These are phyloP conservation scores for Panaeolus cyanescens DNA, from an alignment of 768 basidiomycete species.

Conservation along the genomic window DNA sequence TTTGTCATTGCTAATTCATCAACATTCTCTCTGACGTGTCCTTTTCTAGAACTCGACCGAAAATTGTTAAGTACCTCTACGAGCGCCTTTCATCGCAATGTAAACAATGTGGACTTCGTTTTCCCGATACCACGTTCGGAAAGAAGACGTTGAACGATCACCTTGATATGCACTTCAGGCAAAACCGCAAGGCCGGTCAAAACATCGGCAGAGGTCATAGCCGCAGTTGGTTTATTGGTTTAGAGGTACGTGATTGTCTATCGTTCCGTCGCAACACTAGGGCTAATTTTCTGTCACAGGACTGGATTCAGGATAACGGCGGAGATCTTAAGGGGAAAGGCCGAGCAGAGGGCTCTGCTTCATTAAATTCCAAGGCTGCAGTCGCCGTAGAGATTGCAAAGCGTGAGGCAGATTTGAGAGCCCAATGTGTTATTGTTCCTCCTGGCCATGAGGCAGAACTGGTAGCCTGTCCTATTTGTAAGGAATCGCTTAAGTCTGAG, in stretches of 20 bases:
- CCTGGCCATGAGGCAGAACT: conserved; percentile 83
- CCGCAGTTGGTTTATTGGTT: conserved; percentile 84
- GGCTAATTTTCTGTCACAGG: conserved; percentile 47
- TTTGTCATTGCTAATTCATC: conserved; percentile 6
- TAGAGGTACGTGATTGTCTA: conserved; percentile 61
- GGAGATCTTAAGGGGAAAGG: conserved; percentile 70
- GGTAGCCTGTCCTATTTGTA: conserved; percentile 94
- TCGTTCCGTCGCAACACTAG: neutral
- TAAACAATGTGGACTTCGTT: conserved; percentile 92
- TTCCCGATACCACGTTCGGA: conserved; percentile 69
- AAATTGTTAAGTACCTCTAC: conserved; percentile 69
- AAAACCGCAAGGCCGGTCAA: conserved; percentile 83
- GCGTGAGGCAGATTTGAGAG: conserved; percentile 73
- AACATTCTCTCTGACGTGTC: conserved; percentile 10
- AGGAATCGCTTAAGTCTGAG: conserved; percentile 88
- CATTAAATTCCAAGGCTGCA: conserved; percentile 55
- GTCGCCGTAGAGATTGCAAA: conserved; percentile 68
- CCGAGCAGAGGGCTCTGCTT: conserved; percentile 52
- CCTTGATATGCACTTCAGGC: conserved; percentile 94
- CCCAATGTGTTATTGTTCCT: conserved; percentile 87
- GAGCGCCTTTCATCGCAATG: conserved; percentile 79
- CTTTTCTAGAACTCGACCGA: conserved; percentile 53
- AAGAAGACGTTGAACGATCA: conserved; percentile 84
- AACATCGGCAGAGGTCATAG: conserved; percentile 83
- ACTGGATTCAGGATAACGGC: conserved; percentile 80